Evolutionary conservation across 192 early-diverging fungal species (phyloP).

Genomic region (Coemansia javaensis): DNA sequence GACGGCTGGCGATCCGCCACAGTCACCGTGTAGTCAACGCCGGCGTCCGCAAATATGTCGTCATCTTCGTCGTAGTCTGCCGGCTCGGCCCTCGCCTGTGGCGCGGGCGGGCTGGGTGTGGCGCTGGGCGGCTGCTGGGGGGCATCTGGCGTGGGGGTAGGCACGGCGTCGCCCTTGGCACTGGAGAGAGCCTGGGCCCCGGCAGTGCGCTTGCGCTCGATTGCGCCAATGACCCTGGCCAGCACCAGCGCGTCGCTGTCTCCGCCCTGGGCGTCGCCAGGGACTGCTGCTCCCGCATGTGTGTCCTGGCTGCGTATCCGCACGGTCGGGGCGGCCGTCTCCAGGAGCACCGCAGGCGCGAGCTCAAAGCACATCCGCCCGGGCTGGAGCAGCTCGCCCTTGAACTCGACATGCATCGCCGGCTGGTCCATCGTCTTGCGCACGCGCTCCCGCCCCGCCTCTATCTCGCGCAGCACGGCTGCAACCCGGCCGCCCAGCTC

Average conservation of each 20-base stretch:
- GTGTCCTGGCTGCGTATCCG: conserved; percentile 72
- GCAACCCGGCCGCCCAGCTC: conserved; percentile 16
- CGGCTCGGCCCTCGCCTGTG: no score
- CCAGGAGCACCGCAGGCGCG: conserved; percentile 44
- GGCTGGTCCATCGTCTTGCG: background rate
- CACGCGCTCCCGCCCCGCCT: background rate
- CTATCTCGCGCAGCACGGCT: conserved; percentile 29
- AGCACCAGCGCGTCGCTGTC: conserved; percentile 14
- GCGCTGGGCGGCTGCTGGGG: no score
- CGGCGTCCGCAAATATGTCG: conserved; percentile 86
- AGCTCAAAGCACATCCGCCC: conserved; percentile 77
- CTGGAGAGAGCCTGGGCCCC: no score
- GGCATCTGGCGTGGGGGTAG: no score
- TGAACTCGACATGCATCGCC: conserved; percentile 4
- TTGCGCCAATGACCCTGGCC: conserved; percentile 41
- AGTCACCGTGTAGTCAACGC: conserved; percentile 63
- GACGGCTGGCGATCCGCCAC: background rate
- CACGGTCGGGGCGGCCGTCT: conserved; percentile 58
- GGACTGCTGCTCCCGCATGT: conserved; percentile 26
- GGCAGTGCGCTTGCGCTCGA: conserved; percentile 33
- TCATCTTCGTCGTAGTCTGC: conserved; percentile 47
- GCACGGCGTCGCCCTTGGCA: no score
- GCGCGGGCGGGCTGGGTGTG: no score
- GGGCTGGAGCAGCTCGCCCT: conserved; percentile 62
- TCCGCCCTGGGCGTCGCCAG: background rate